Evolutionary conservation across 2,329 filamentous ascomycete genomes (phyloP).

Genomic region (Huntiella savannae): DNA sequence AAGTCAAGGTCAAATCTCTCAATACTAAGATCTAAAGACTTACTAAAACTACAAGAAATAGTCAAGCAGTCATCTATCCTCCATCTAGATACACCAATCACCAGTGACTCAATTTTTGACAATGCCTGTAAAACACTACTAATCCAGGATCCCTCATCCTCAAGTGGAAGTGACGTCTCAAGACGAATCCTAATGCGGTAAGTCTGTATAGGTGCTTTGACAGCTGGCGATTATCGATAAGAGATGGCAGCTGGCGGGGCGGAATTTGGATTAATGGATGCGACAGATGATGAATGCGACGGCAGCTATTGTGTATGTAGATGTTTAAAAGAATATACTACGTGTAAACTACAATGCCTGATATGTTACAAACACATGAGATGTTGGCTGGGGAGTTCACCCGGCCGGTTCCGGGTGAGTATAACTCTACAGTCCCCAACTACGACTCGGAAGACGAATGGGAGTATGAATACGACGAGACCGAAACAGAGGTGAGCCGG

Average conservation of each 20-base stretch:
- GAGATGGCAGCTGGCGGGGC: too few species aligned
- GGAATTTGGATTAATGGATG: too few species aligned
- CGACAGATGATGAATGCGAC: too few species aligned
- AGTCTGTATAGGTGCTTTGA: background rate
- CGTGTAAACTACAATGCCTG: background rate
- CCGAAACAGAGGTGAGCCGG: conserved; percentile 36
- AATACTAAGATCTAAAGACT: too few species aligned
- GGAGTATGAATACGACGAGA: conserved; percentile 48
- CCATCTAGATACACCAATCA: background rate
- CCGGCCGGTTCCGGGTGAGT: conserved; percentile 5
- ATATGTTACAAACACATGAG: conserved; percentile 7
- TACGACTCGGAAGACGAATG: conserved; percentile 36
- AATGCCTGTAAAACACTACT: background rate
- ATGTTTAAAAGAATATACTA: too few species aligned
- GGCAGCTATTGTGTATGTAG: too few species aligned
- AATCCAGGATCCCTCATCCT: background rate
- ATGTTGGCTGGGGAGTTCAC: conserved; percentile 7
- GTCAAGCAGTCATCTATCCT: too few species aligned
- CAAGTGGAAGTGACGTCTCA: background rate
- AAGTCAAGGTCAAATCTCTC: too few species aligned
- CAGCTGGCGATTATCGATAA: background rate
- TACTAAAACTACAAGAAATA: too few species aligned
- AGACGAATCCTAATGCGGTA: too few species aligned
- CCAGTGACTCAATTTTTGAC: too few species aligned
- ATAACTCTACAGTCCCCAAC: conserved; percentile 6